Conservation (phyloP, 495 filamentous ascomycete genomes). For the Thermochaetoides thermophila region DNA sequence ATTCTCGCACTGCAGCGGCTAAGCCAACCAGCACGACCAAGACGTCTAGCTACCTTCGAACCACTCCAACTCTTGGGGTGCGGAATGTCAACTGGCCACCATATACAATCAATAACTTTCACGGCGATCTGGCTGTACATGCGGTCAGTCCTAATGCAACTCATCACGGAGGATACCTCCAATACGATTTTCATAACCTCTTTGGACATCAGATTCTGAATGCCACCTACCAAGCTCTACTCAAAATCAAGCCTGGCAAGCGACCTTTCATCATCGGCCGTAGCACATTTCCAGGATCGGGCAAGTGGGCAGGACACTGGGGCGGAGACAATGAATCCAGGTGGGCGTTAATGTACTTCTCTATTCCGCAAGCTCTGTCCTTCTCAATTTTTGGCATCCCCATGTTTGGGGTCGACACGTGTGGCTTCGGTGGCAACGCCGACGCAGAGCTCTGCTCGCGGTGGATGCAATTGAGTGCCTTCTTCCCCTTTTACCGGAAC, state of each 20-base stretch:
- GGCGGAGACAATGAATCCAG: constrained; percentile 65
- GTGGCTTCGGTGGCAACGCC: constrained; percentile 61
- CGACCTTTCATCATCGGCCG: constrained; percentile 80
- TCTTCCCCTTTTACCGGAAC: constrained; percentile 83
- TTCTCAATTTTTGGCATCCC: constrained; percentile 76
- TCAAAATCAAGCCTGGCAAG: constrained; percentile 44
- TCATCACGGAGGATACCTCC: constrained; percentile 50
- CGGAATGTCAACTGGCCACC: constrained; percentile 69
- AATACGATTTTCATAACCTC: constrained; percentile 74
- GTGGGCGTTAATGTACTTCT: constrained; percentile 59
- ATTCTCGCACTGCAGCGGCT: constrained; percentile 4
- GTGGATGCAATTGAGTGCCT: constrained; percentile 78
- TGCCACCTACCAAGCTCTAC: constrained; percentile 63
- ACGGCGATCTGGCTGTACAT: constrained; percentile 60
- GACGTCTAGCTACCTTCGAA: constrained; percentile 41
- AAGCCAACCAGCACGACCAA: constrained; percentile 27
- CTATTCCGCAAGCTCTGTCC: constrained; percentile 65
- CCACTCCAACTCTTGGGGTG: constrained; percentile 50
- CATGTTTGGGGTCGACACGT: constrained; percentile 77
- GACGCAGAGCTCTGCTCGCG: constrained; percentile 65
- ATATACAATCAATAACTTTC: constrained; percentile 68
- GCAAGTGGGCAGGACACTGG: constrained; percentile 79
- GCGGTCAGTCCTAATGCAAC: constrained; percentile 68
- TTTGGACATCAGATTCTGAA: constrained; percentile 64
- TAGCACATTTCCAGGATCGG: constrained; percentile 66